Percentiles rank a stretch among this genome's conserved stretches.
These are phyloP conservation scores for Paxillus ammoniavirescens DNA, from an alignment of 768 basidiomycete genomes.

Conservation along the genomic window DNA sequence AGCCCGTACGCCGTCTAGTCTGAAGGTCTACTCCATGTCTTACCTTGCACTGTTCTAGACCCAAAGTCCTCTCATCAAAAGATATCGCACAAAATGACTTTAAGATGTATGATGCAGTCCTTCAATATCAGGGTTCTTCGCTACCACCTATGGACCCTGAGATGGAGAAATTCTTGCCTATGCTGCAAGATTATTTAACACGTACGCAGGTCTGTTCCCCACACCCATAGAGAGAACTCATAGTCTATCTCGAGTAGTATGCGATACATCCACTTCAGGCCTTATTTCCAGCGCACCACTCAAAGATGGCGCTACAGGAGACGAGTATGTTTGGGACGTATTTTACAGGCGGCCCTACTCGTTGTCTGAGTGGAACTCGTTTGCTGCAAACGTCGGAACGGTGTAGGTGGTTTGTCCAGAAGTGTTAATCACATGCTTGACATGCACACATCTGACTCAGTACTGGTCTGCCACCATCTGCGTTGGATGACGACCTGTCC, in stretches of 20 bases:
- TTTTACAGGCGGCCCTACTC: slow-evolving; percentile 71
- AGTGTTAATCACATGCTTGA: neutral
- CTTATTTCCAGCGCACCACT: neutral
- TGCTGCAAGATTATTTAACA: slow-evolving; percentile 73
- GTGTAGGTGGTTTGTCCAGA: slow-evolving; percentile 43
- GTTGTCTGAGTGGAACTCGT: slow-evolving; percentile 58
- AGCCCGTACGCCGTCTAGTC: slow-evolving; percentile 39
- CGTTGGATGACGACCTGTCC: slow-evolving; percentile 52
- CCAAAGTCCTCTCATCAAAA: slow-evolving; percentile 53
- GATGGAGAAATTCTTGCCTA: slow-evolving; percentile 74
- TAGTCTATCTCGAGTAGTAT: slow-evolving; percentile 17
- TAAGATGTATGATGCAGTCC: slow-evolving; percentile 74
- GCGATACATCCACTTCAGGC: slow-evolving; percentile 18
- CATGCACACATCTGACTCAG: slow-evolving; percentile 30
- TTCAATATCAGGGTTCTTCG: slow-evolving; percentile 31
- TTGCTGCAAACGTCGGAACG: slow-evolving; percentile 56
- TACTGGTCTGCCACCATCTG: slow-evolving; percentile 60
- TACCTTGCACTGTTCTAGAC: slow-evolving; percentile 35
- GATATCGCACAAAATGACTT: slow-evolving; percentile 48
- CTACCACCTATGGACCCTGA: slow-evolving; percentile 48
- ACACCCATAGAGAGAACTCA: neutral
- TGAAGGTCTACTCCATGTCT: neutral
- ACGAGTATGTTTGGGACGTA: slow-evolving; percentile 83
- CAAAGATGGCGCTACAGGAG: slow-evolving; percentile 13
- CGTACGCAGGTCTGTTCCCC: slow-evolving; percentile 37